These are phyloP conservation scores for Cyphellophora attinorum DNA, from an alignment of 2,329 filamentous ascomycete species.

Conservation along the genomic window DNA sequence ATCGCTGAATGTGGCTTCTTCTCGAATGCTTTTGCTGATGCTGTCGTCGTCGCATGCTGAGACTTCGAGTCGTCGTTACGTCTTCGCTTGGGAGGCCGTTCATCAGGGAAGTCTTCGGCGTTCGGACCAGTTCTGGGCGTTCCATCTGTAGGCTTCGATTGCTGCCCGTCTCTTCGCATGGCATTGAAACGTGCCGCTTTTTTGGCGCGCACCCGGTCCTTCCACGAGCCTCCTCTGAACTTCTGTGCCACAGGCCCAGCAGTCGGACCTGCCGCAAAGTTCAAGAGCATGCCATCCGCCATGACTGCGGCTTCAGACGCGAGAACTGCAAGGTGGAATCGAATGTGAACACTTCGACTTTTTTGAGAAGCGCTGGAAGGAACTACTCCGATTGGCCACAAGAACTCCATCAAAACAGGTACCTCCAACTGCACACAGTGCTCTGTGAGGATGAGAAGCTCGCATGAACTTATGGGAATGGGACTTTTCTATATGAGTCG, in stretches of 20 bases:
- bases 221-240: conserved; percentile 89
- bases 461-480: too few species aligned
- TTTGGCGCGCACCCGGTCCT: conserved; percentile 73
- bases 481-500: too few species aligned
- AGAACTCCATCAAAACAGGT: too few species aligned
- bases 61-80: conserved; percentile 28
- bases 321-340: too few species aligned
- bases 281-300: conserved; percentile 93
- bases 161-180: conserved; percentile 24
- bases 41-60: not conserved
- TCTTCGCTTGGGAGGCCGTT: conserved; percentile 31
- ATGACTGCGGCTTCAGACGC: conserved; percentile 47
- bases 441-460: too few species aligned
- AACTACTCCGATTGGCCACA: not conserved
- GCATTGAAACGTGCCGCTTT: conserved; percentile 50
- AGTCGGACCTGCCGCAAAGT: conserved; percentile 70
- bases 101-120: conserved; percentile 22
- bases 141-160: not conserved
- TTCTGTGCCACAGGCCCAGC: conserved; percentile 46
- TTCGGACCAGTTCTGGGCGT: conserved; percentile 7
- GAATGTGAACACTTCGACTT: too few species aligned
- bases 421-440: too few species aligned
- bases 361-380: not conserved
- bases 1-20: not conserved
- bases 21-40: not conserved